Evolutionary conservation across 1,284 basidiomycete species (phyloP).

Genomic region (Kwoniella shivajii): DNA sequence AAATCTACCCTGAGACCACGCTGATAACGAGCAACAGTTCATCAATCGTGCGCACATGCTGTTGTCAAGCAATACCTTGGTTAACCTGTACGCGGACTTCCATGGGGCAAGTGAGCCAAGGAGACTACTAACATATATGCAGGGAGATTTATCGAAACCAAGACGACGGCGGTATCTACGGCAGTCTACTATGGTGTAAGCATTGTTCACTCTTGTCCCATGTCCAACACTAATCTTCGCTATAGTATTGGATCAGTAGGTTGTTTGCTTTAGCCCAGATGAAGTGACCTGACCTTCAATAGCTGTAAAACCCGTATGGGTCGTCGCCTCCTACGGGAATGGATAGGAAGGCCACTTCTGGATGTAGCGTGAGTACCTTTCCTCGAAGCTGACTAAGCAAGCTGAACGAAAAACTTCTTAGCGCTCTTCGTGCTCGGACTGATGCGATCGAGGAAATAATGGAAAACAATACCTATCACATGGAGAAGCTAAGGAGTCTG

Average conservation of each 20-base stretch:
- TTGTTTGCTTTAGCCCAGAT: slow-evolving; percentile 1
- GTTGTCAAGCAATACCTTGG: slow-evolving; percentile 81
- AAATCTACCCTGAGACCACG: background rate
- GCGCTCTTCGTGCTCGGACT: slow-evolving; percentile 70
- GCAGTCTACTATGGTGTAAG: slow-evolving; percentile 74
- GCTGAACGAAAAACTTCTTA: slow-evolving; percentile 39
- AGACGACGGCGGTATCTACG: slow-evolving; percentile 72
- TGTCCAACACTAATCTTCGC: slow-evolving; percentile 11
- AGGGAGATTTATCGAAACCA: slow-evolving; percentile 88
- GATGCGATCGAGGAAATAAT: slow-evolving; percentile 83
- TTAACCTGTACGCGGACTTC: slow-evolving; percentile 66
- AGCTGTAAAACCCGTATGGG: slow-evolving; percentile 84
- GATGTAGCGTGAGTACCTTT: slow-evolving; percentile 63
- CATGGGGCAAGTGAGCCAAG: background rate
- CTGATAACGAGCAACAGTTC: slow-evolving; percentile 57
- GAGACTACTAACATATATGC: background rate
- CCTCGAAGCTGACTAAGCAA: background rate
- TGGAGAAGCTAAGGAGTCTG: slow-evolving; percentile 66
- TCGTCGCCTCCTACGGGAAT: slow-evolving; percentile 74
- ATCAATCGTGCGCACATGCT: slow-evolving; percentile 81
- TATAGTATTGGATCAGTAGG: slow-evolving; percentile 67
- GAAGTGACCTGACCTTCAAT: background rate
- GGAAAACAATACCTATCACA: slow-evolving; percentile 60
- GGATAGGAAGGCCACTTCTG: slow-evolving; percentile 84
- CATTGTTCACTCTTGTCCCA: background rate